Percentiles rank a stretch among this genome's conserved stretches.
These are phyloP conservation scores for Cercospora beticola DNA, from an alignment of 2,329 filamentous ascomycete genomes.

Conservation along the genomic window DNA sequence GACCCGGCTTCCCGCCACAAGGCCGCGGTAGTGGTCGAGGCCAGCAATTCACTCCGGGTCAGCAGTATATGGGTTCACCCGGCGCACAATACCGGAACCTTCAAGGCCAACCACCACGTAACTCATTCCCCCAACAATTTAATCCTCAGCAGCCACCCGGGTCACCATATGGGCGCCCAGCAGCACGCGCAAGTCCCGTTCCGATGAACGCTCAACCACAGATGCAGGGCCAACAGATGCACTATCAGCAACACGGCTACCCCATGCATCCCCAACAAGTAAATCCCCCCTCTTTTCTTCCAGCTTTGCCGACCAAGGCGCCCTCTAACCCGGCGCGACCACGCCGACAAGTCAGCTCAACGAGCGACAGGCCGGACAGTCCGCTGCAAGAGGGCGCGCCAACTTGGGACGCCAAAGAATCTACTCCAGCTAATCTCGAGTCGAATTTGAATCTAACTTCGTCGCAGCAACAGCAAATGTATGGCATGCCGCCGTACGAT, in stretches of 20 bases:
- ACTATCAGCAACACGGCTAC: constrained; percentile 59
- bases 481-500: constrained; percentile 57
- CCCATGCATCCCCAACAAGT: constrained; percentile 59
- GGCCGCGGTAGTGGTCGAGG: constrained; percentile 55
- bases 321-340: constrained; percentile 23
- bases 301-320: constrained; percentile 14
- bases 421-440: not conserved
- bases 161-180: constrained; percentile 41
- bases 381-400: constrained; percentile 16
- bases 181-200: constrained; percentile 61
- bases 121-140: constrained; percentile 38
- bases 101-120: constrained; percentile 51
- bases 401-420: not conserved
- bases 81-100: constrained; percentile 53
- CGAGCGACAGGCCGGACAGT: constrained; percentile 21
- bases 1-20: constrained; percentile 41
- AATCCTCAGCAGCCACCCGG: constrained; percentile 30
- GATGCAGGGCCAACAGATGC: constrained; percentile 64
- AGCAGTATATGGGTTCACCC: constrained; percentile 56
- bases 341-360: constrained; percentile 19
- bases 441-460: constrained; percentile 41
- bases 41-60: constrained; percentile 43
- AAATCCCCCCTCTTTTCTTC: constrained; percentile 51
- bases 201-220: constrained; percentile 63
- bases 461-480: constrained; percentile 54